Percentiles rank a stretch among this genome's conserved stretches.
phyloP scores from a whole-genome alignment of 257 asterid species.

The Misopates orontium region DNA sequence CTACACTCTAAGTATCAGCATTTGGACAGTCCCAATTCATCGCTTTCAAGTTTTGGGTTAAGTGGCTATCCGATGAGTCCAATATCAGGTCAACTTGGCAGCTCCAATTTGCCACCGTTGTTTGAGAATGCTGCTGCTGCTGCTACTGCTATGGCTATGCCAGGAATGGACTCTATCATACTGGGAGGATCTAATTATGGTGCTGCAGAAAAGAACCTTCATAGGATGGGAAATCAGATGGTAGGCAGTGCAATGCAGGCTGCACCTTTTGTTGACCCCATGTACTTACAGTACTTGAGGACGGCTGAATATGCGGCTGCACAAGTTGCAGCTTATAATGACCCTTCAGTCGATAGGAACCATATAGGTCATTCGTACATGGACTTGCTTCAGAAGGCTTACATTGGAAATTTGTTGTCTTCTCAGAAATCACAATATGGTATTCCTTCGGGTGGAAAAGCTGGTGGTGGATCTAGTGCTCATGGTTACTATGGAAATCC shows the following conservation, averaged over 20 bases:
- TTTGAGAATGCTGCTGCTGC: conserved; percentile 99
- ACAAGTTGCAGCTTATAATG: conserved; percentile 65
- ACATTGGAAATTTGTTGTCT: conserved; percentile 60
- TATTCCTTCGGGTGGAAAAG: conserved; percentile 52
- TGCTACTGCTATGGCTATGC: conserved; percentile 74
- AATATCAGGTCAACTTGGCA: conserved; percentile 63
- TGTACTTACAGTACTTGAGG: conserved; percentile 76
- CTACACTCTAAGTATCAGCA: conserved; percentile 62
- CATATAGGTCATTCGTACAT: conserved; percentile 64
- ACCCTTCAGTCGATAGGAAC: conserved; percentile 66
- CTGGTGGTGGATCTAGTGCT: conserved; percentile 54
- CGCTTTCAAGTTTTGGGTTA: conserved; percentile 53
- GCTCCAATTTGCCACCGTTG: conserved; percentile 75
- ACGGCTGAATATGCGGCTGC: conserved; percentile 78
- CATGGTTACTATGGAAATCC: conserved; percentile 80
- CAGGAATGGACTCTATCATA: conserved; percentile 80
- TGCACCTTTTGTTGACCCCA: conserved; percentile 64
- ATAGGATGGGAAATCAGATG: conserved; percentile 70
- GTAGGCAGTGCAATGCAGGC: conserved; percentile 47
- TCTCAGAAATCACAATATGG: conserved; percentile 77
- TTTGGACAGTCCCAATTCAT: conserved; percentile 73
- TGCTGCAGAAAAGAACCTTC: conserved; percentile 52
- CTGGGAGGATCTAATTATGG: conserved; percentile 64
- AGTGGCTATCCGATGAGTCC: conserved; percentile 78
- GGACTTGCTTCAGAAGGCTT: conserved; percentile 88